Conservation (phyloP, 2,329 filamentous ascomycete genomes). For the Claviceps capensis region DNA sequence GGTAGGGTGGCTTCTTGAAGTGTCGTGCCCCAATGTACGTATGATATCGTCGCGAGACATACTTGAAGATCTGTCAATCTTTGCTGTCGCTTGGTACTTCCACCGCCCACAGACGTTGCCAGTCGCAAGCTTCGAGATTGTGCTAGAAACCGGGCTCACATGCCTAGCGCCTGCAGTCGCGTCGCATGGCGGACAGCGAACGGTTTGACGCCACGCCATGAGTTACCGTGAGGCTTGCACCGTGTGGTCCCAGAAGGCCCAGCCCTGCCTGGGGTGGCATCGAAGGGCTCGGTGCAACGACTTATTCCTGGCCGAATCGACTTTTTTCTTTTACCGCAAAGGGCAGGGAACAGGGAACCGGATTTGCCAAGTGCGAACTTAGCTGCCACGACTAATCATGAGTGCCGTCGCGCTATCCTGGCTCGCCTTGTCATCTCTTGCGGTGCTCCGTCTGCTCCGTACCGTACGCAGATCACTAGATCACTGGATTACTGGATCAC, state of each 20-base stretch:
- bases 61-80: not conserved
- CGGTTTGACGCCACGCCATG: slow-evolving; percentile 5
- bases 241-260: slow-evolving; percentile 2
- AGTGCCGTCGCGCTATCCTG: not conserved
- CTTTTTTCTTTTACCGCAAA: slow-evolving; percentile 1
- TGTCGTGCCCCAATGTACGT: not conserved
- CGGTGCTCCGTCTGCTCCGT: not conserved
- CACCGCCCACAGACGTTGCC: slow-evolving; percentile 1
- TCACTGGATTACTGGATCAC: no score
- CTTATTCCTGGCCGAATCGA: slow-evolving; percentile 1
- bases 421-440: slow-evolving; percentile 1
- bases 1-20: not conserved
- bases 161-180: not conserved
- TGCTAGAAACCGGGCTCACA: not conserved
- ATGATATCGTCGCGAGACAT: not conserved
- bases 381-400: no score
- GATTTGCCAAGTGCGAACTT: not conserved
- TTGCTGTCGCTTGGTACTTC: not conserved
- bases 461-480: no score
- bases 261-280: slow-evolving; percentile 9
- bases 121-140: slow-evolving; percentile 4
- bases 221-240: slow-evolving; percentile 1
- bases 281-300: slow-evolving; percentile 6
- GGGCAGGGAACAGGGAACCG: not conserved
- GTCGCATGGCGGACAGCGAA: not conserved